Conservation (phyloP, 2,329 filamentous ascomycete genomes). For the Sphaceloma murrayae region DNA sequence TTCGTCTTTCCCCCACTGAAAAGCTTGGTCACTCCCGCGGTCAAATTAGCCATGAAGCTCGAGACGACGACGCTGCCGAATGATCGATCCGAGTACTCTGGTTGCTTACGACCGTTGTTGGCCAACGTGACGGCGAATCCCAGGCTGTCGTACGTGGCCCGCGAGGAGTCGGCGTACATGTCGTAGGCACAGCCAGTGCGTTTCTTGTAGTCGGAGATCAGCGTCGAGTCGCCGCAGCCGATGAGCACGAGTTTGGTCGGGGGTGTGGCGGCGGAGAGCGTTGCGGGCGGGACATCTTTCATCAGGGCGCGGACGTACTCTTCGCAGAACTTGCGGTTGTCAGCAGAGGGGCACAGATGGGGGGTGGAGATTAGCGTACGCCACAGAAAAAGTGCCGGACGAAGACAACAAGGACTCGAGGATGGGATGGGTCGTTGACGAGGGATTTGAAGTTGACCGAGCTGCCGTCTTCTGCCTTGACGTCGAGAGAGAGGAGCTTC, state of each 20-base stretch:
- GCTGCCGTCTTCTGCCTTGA: slow-evolving; percentile 21
- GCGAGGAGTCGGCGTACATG: slow-evolving; percentile 28
- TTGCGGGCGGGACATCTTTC: slow-evolving; percentile 21
- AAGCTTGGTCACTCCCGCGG: slow-evolving; percentile 20
- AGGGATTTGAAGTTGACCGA: slow-evolving; percentile 24
- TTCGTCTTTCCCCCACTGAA: slow-evolving; percentile 20
- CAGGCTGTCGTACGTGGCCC: slow-evolving; percentile 26
- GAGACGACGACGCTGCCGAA: slow-evolving; percentile 15
- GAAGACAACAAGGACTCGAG: slow-evolving; percentile 30
- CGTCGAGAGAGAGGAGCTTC: slow-evolving; percentile 1
- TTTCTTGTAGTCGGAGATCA: slow-evolving; percentile 25
- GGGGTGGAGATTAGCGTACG: slow-evolving; percentile 22
- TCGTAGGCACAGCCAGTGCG: slow-evolving; percentile 26
- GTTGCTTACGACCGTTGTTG: slow-evolving; percentile 22
- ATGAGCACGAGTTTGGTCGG: slow-evolving; percentile 27
- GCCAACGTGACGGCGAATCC: slow-evolving; percentile 26
- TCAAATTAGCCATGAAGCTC: slow-evolving; percentile 22
- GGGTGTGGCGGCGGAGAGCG: slow-evolving; percentile 21
- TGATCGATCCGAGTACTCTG: slow-evolving; percentile 24
- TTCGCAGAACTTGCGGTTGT: slow-evolving; percentile 25
- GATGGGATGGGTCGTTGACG: slow-evolving; percentile 20
- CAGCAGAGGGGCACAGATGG: not conserved
- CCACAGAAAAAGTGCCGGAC: slow-evolving; percentile 35
- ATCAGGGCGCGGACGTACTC: slow-evolving; percentile 27
- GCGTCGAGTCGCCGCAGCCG: slow-evolving; percentile 28